Evolutionary conservation across 257 asterid species (phyloP).

Genomic region (Solanum megistacrolobum): DNA sequence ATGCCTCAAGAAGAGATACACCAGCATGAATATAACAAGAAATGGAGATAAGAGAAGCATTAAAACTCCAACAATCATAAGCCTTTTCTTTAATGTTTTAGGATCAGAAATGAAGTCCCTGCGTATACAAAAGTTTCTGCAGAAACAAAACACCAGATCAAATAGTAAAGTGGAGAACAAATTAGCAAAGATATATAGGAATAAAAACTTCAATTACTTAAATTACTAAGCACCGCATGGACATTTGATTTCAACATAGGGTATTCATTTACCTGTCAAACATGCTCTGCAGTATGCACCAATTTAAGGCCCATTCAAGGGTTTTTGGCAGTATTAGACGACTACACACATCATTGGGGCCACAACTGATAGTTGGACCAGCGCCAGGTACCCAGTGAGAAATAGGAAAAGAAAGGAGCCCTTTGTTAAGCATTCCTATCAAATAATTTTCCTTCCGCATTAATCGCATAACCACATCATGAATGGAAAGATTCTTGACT

Average conservation of each 20-base stretch:
- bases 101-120: constrained; percentile 86
- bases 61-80: constrained; percentile 76
- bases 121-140: constrained; percentile 72
- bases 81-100: constrained; percentile 69
- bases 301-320: constrained; percentile 92
- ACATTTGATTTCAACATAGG: not conserved
- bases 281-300: constrained; percentile 96
- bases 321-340: constrained; percentile 75
- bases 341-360: constrained; percentile 35
- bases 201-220: not conserved
- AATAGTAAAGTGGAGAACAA: not conserved
- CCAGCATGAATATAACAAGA: constrained; percentile 93
- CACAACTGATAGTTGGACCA: constrained; percentile 42
- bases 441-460: constrained; percentile 97
- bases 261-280: constrained; percentile 60
- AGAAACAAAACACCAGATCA: constrained; percentile 4
- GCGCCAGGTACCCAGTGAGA: constrained; percentile 82
- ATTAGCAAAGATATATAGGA: not conserved
- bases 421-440: constrained; percentile 97
- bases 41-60: constrained; percentile 86
- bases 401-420: constrained; percentile 85
- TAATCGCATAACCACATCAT: constrained; percentile 82
- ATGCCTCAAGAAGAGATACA: constrained; percentile 90
- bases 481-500: constrained; percentile 81
- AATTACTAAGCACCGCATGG: not conserved